Evolutionary conservation across 805 yeast genomes (phyloP).

Genomic region (Starmerella sirachaensis): DNA sequence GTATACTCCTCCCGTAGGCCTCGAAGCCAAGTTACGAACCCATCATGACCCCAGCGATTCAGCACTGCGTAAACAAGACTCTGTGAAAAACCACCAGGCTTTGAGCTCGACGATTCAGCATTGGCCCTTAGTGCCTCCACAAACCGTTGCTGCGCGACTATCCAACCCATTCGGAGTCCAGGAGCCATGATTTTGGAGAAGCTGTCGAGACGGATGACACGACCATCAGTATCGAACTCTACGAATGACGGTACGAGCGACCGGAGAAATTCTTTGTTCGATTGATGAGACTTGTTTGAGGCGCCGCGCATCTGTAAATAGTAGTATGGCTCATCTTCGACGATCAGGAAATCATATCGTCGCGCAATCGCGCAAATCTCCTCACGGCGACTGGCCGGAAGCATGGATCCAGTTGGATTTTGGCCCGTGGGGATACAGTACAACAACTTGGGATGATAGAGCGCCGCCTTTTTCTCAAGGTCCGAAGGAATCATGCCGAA

Average conservation of each 20-base stretch:
- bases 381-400: conserved; percentile 63
- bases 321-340: conserved; percentile 97
- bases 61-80: conserved; percentile 57
- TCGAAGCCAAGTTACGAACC: conserved; percentile 81
- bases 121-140: conserved; percentile 55
- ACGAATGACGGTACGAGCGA: conserved; percentile 65
- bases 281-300: conserved; percentile 20
- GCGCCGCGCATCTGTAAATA: conserved; percentile 86
- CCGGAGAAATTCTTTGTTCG: conserved; percentile 53
- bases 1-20: conserved; percentile 66
- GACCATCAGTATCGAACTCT: conserved; percentile 68
- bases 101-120: conserved; percentile 72
- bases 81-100: conserved; percentile 75
- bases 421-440: conserved; percentile 95
- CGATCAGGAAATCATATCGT: conserved; percentile 71
- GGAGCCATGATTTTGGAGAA: conserved; percentile 88
- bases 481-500: conserved; percentile 67
- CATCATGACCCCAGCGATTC: conserved; percentile 79
- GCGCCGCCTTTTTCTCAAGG: conserved; percentile 46
- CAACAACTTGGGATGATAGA: conserved; percentile 56
- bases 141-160: conserved; percentile 52
- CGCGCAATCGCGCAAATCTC: conserved; percentile 66
- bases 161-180: conserved; percentile 81
- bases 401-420: conserved; percentile 90
- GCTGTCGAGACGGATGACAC: conserved; percentile 80